A percentile compares a stretch with the other conserved stretches of the same genome.
Evolutionary conservation across 192 early-diverging fungal genomes (phyloP).

Genomic region (Umbelopsis vinacea): DNA sequence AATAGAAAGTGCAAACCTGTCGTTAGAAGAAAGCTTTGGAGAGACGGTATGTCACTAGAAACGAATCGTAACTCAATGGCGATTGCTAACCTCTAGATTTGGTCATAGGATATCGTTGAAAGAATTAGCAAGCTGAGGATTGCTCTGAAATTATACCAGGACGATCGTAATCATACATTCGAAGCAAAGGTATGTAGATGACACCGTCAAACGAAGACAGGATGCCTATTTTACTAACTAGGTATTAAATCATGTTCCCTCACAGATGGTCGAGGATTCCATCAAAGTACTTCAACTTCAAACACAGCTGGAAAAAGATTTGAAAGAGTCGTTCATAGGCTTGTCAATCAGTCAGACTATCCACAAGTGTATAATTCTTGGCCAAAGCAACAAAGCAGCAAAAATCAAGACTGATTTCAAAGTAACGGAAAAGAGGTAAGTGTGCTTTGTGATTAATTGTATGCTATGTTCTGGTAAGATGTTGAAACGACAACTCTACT

Average conservation of each 20-base stretch:
- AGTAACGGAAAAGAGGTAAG: conserved; percentile 79
- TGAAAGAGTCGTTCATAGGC: conserved; percentile 66
- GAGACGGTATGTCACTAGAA: conserved; percentile 33
- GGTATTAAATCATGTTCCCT: not conserved
- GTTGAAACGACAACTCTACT: not conserved
- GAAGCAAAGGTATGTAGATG: conserved; percentile 68
- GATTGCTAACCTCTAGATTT: not conserved
- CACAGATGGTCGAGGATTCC: conserved; percentile 77
- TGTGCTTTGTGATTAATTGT: not conserved
- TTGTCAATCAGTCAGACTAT: conserved; percentile 87
- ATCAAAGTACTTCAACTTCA: conserved; percentile 80
- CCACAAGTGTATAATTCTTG: conserved; percentile 73
- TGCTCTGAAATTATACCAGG: conserved; percentile 71
- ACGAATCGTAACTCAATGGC: not conserved
- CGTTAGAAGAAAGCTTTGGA: conserved; percentile 56
- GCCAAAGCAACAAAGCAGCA: conserved; percentile 69
- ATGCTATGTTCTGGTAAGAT: too few relatives aligned
- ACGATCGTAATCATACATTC: conserved; percentile 69
- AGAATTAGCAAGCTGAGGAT: conserved; percentile 74
- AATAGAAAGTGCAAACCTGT: conserved; percentile 65
- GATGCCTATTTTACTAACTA: not conserved
- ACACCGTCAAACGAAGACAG: not conserved
- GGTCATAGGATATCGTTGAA: conserved; percentile 52
- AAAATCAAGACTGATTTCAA: conserved; percentile 87
- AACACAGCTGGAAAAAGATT: conserved; percentile 74